Base-by-base conservation (phyloP, 495 filamentous ascomycete genomes). In the Apiosordaria backusii region DNA sequence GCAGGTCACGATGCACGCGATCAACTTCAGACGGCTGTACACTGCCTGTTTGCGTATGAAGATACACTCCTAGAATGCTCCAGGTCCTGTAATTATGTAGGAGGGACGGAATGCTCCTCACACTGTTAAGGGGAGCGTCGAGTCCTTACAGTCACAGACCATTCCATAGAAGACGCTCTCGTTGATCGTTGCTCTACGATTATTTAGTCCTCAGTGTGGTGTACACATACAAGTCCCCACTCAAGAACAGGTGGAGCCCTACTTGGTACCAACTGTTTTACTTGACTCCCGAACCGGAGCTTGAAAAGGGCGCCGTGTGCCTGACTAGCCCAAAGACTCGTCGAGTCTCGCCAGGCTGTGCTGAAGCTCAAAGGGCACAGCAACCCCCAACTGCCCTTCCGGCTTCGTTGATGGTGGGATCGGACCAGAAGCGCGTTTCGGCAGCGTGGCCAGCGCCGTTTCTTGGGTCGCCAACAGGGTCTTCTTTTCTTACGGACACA, bases 1-100 rank as follows among this genome's bases (percentile, higher is more conserved):
- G 64, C 68, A 66, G 55, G 68, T 67, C 57, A 62, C 68, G 62
- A 61, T 62, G 63, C 65, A 57, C 53, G 57, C 65, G 65, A 67
- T 70, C 62, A 62, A 70, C 58, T 70, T 65, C 65, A 57, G 65
- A 70, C 53, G 65, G 35, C 16, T 18, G 10, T 45, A n/a, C n/a
- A n/a, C n/a, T n/a, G n/a, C n/a, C n/a, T n/a, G n/a, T n/a, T n/a
- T n/a, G n/a, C n/a, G n/a, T n/a, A n/a, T n/a, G n/a, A n/a, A n/a
- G n/a, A n/a, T n/a, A n/a, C n/a, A n/a, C n/a, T n/a, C n/a, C n/a
- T n/a, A n/a, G n/a, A n/a, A n/a, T n/a, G n/a, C n/a, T n/a, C n/a
- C n/a, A n/a, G n/a, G n/a, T n/a, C n/a, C n/a, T n/a, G n/a, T n/a
- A n/a, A n/a, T n/a, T n/a, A n/a, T n/a, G n/a, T n/a, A n/a, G n/a